These are phyloP conservation scores for Rasamsonia emersonii DNA, from an alignment of 2,329 filamentous ascomycete species.

Conservation along the genomic window DNA sequence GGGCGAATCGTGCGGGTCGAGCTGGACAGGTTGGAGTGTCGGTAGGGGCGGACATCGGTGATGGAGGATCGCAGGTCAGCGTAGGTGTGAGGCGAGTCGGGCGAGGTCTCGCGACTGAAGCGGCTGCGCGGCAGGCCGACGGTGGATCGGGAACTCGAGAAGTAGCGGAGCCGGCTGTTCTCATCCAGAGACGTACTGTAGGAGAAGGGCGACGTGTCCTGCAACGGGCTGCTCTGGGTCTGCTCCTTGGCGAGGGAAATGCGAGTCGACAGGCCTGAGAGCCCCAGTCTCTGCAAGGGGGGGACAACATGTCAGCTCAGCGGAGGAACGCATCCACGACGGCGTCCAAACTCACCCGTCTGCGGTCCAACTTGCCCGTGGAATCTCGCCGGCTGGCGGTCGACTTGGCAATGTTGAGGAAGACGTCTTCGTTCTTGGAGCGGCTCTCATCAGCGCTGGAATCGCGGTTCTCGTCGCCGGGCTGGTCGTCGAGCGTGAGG, in stretches of 20 bases:
- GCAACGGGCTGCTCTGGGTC: constrained; percentile 16
- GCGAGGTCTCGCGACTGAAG: constrained; percentile 26
- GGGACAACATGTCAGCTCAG: constrained; percentile 1
- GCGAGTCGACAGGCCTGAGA: constrained; percentile 7
- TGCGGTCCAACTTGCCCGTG: constrained; percentile 28
- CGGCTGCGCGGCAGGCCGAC: constrained; percentile 29
- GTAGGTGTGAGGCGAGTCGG: constrained; percentile 19
- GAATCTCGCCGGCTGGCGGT: constrained; percentile 31
- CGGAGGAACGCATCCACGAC: constrained; percentile 1
- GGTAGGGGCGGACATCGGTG: constrained; percentile 24
- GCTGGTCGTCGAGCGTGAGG: background rate
- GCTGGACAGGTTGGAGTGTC: constrained; percentile 24
- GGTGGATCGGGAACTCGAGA: constrained; percentile 26
- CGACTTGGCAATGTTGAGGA: constrained; percentile 38
- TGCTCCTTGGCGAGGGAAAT: constrained; percentile 9
- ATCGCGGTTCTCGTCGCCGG: constrained; percentile 19
- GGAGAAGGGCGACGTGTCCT: constrained; percentile 5
- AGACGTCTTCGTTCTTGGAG: constrained; percentile 36
- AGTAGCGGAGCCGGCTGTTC: constrained; percentile 24
- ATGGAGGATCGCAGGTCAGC: constrained; percentile 24
- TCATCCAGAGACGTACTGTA: constrained; percentile 27
- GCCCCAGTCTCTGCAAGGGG: constrained; percentile 8
- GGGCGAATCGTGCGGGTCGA: constrained; percentile 27
- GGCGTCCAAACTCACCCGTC: constrained; percentile 31
- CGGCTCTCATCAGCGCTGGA: constrained; percentile 28